These are phyloP conservation scores for Botrytis porri DNA, from an alignment of 2,329 filamentous ascomycete species.

Conservation along the genomic window DNA sequence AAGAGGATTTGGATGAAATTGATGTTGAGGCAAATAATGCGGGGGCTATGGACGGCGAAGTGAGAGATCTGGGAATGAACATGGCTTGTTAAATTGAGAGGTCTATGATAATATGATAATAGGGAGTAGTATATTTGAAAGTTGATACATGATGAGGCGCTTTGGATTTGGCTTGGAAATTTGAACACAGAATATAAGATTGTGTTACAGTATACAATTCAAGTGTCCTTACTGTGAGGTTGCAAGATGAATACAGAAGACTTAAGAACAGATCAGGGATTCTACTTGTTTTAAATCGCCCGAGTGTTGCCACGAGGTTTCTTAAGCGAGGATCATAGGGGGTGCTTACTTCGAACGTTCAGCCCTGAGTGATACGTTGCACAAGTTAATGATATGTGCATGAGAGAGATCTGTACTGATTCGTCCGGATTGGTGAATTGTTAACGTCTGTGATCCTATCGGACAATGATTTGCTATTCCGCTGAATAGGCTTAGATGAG, in stretches of 20 bases:
- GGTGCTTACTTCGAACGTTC: too few relatives aligned
- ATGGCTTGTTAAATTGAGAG: conserved; percentile 29
- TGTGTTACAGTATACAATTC: background rate
- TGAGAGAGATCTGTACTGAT: background rate
- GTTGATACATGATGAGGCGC: background rate
- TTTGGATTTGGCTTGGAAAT: background rate
- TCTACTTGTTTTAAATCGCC: too few relatives aligned
- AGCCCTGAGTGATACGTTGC: background rate
- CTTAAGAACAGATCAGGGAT: background rate
- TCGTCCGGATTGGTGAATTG: background rate
- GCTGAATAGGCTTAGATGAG: background rate
- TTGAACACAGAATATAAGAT: background rate
- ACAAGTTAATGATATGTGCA: background rate
- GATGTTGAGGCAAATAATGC: conserved; percentile 15
- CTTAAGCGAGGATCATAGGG: conserved; percentile 8
- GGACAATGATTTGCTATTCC: background rate
- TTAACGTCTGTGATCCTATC: background rate
- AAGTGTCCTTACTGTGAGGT: too few relatives aligned
- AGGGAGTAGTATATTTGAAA: background rate
- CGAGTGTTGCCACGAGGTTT: background rate
- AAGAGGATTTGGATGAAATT: conserved; percentile 59
- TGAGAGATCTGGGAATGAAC: conserved; percentile 30
- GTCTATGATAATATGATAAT: background rate
- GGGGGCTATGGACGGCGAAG: conserved; percentile 19
- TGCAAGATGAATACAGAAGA: background rate